A percentile compares a stretch with the other conserved stretches of the same genome.
Evolutionary conservation across 768 basidiomycete genomes (phyloP).

Genomic region (Lactifluus piperatus): DNA sequence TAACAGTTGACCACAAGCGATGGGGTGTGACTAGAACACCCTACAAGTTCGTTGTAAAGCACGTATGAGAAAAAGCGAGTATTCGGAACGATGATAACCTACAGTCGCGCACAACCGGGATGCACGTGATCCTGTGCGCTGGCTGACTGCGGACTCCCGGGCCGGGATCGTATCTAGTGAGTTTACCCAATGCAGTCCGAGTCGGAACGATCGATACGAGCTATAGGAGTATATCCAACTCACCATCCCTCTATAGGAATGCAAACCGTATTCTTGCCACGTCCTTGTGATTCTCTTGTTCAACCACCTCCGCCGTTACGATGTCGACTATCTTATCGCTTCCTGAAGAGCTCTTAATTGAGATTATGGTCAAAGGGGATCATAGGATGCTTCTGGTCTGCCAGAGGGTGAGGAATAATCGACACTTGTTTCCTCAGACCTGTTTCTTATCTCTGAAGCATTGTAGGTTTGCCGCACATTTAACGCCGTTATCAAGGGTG

Average conservation of each 20-base stretch:
- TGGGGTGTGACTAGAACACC: too few relatives aligned
- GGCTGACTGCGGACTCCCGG: too few relatives aligned
- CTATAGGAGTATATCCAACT: too few relatives aligned
- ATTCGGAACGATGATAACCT: too few relatives aligned
- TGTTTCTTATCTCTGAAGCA: neutral
- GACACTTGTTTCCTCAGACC: neutral
- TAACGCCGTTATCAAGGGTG: slow-evolving; percentile 2
- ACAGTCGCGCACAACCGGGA: too few relatives aligned
- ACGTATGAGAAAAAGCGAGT: too few relatives aligned
- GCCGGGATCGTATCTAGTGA: too few relatives aligned
- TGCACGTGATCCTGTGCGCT: too few relatives aligned
- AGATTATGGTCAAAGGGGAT: slow-evolving; percentile 7
- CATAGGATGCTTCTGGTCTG: slow-evolving; percentile 3
- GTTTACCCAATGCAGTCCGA: too few relatives aligned
- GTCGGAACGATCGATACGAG: too few relatives aligned
- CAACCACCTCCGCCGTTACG: neutral
- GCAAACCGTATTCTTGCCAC: neutral
- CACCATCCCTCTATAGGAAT: neutral
- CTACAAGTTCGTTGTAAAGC: too few relatives aligned
- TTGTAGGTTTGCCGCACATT: slow-evolving; percentile 8
- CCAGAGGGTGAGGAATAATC: neutral
- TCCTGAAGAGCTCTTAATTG: slow-evolving; percentile 12
- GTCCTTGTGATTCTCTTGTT: neutral
- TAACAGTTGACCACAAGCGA: too few relatives aligned
- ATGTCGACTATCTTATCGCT: slow-evolving; percentile 11